These are phyloP conservation scores for Veloporphyrellus conicus DNA, from an alignment of 1,284 basidiomycete genomes.

Conservation along the genomic window DNA sequence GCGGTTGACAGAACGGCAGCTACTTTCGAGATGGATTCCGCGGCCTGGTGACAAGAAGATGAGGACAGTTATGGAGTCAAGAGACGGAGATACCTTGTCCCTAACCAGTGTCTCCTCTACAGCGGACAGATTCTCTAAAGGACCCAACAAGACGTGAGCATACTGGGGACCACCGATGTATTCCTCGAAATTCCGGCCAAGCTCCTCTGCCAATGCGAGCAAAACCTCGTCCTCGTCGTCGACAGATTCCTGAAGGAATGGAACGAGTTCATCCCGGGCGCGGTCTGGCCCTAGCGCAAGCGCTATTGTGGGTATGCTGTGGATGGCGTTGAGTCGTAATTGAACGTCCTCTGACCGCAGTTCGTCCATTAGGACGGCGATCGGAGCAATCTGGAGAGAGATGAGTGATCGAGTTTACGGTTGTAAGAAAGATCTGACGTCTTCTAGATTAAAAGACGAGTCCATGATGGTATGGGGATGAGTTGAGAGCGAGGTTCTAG, in stretches of 20 bases:
- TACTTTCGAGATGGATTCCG: constrained; percentile 94
- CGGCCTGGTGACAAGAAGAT: constrained; percentile 57
- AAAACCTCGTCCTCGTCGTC: constrained; percentile 99
- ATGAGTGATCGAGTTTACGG: constrained; percentile 16
- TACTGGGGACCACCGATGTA: constrained; percentile 90
- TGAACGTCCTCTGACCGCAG: constrained; percentile 93
- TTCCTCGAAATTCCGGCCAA: constrained; percentile 88
- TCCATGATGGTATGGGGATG: constrained; percentile 48
- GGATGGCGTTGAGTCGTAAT: constrained; percentile 93
- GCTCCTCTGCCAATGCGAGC: constrained; percentile 92
- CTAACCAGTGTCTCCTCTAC: constrained; percentile 98
- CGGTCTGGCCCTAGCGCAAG: constrained; percentile 95
- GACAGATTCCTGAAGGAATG: constrained; percentile 96
- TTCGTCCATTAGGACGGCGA: constrained; percentile 91
- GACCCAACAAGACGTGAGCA: constrained; percentile 87
- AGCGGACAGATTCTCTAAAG: constrained; percentile 92
- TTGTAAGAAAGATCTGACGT: constrained; percentile 39
- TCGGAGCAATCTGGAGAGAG: constrained; percentile 67
- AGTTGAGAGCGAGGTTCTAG: not conserved
- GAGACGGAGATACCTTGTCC: constrained; percentile 73
- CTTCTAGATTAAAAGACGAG: constrained; percentile 53
- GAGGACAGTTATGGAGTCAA: constrained; percentile 5
- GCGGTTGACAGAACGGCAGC: constrained; percentile 72
- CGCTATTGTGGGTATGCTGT: constrained; percentile 97
- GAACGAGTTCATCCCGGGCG: constrained; percentile 92